These are phyloP conservation scores for Umbelopsis vinacea DNA, from an alignment of 192 early-diverging fungal genomes.

Conservation along the genomic window DNA sequence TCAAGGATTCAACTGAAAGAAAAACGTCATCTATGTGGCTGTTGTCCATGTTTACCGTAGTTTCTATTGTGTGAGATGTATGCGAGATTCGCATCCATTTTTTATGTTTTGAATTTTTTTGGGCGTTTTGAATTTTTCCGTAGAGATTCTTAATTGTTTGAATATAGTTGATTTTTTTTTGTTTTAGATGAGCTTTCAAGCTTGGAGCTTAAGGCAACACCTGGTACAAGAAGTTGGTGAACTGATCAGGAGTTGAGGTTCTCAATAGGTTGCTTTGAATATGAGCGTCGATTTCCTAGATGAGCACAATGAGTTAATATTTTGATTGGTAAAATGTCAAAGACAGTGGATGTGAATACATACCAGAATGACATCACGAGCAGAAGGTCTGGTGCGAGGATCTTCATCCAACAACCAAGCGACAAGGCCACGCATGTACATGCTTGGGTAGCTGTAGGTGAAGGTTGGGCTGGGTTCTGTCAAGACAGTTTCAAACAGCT, in stretches of 20 bases:
- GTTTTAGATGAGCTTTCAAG: too few species aligned
- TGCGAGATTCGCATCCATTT: too few species aligned
- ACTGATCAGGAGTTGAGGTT: slow-evolving; percentile 26
- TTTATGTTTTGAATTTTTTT: background rate
- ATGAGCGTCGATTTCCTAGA: slow-evolving; percentile 41
- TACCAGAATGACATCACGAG: slow-evolving; percentile 39
- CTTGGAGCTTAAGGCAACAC: slow-evolving; percentile 26
- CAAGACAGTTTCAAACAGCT: slow-evolving; percentile 39
- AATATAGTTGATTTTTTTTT: background rate
- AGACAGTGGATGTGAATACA: background rate
- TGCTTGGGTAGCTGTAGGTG: slow-evolving; percentile 37
- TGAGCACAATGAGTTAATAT: background rate
- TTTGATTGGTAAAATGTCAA: background rate
- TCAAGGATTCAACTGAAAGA: background rate
- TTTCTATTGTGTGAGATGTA: too few species aligned
- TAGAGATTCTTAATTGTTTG: background rate
- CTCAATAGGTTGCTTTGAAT: slow-evolving; percentile 34
- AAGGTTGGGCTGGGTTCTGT: slow-evolving; percentile 41
- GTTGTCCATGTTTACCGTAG: background rate
- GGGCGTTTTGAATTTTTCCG: background rate
- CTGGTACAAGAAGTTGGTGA: slow-evolving; percentile 34
- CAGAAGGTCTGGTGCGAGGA: slow-evolving; percentile 33
- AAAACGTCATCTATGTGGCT: slow-evolving; percentile 10
- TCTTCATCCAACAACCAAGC: slow-evolving; percentile 44
- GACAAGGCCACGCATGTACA: slow-evolving; percentile 44